Evolutionary conservation across 352 stramenopile species (phyloP).

Genomic region (Globisporangium cederbergense): DNA sequence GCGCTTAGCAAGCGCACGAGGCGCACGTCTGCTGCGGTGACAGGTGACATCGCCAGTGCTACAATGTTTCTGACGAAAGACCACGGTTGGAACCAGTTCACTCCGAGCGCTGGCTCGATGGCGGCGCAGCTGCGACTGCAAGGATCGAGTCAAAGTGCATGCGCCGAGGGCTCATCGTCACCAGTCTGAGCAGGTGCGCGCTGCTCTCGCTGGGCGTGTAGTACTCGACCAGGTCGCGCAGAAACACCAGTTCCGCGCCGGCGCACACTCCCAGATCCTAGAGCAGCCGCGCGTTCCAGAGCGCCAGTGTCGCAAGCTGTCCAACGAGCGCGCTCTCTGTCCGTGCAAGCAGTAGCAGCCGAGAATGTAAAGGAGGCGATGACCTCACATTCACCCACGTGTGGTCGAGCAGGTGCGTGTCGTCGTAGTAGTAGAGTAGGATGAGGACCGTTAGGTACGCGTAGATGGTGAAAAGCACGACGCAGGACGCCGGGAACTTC

Average conservation of each 20-base stretch:
- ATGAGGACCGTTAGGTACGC: slow-evolving; percentile 15
- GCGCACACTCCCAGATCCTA: slow-evolving; percentile 27
- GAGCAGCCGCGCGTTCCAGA: slow-evolving; percentile 27
- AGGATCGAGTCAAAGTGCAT: neutral
- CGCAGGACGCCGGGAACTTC: slow-evolving; percentile 18
- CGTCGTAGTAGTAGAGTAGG: slow-evolving; percentile 25
- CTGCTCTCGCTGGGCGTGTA: slow-evolving; percentile 13
- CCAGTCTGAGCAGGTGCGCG: slow-evolving; percentile 4
- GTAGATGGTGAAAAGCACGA: slow-evolving; percentile 26
- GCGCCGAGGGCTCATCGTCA: neutral
- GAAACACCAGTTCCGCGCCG: slow-evolving; percentile 26
- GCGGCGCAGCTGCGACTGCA: neutral
- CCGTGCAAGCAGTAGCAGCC: slow-evolving; percentile 1
- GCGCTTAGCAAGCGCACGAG: no score
- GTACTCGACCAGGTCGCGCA: slow-evolving; percentile 27
- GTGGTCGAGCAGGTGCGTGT: slow-evolving; percentile 13
- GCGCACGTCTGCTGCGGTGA: no score
- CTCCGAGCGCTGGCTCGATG: neutral
- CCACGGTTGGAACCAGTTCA: no score
- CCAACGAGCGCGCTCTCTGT: slow-evolving; percentile 20
- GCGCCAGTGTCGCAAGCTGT: slow-evolving; percentile 23
- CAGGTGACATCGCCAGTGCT: no score
- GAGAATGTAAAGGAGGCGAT: neutral
- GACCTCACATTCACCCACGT: neutral
- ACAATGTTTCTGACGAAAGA: no score